Evolutionary conservation across 2,329 filamentous ascomycete species (phyloP), one percentile per base, ranked within the genome.

Genomic region (Hortaea sp.): DNA sequence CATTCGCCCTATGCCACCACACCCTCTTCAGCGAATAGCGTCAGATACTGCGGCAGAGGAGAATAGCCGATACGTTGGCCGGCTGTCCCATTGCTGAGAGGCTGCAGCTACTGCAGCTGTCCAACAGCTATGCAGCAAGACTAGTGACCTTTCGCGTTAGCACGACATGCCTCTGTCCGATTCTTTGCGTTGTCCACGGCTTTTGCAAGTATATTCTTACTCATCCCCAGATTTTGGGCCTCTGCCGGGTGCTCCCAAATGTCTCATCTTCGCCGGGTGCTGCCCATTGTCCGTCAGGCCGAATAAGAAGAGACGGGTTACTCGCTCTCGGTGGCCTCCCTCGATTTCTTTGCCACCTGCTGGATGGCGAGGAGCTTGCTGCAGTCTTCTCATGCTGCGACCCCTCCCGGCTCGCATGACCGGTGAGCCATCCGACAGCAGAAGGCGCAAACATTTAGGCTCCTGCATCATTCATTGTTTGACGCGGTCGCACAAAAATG

Each of bases 371-470:
- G 20, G 13, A 42, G 34, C 46, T 29, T n/a, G 31, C 13, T 13
- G 40, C 41, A 29, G n/a, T 31, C 7, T 27, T 32, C 37, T 43
- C 39, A 41, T 43, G 38, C 46, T 41, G 39, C n/a, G 45, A 20
- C 20, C 20, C 20, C 45, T n/a, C 42, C 47, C 49, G 45, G 39
- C 43, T 45, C 48, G 52, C 52, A 54, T 49, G 48, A 54, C 51
- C 51, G 49, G 52, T 51, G 44, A 49, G 39, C 42, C 42, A 46
- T 32, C 45, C 38, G 37, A 44, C 48, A 35, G 52, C 44, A 44
- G 46, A 42, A 43, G 41, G 53, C 54, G 53, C 56, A 58, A 57
- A 59, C 57, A 58, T 52, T 60, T 55, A 60, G 54, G 51, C 42
- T 39, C 13, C 29, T 30, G 39, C 31, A 35, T 35, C 32, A 27